Evolutionary conservation across 139 green algal genomes (phyloP), one percentile per base, ranked within the genome.

Genomic region (Eudorina sp.): DNA sequence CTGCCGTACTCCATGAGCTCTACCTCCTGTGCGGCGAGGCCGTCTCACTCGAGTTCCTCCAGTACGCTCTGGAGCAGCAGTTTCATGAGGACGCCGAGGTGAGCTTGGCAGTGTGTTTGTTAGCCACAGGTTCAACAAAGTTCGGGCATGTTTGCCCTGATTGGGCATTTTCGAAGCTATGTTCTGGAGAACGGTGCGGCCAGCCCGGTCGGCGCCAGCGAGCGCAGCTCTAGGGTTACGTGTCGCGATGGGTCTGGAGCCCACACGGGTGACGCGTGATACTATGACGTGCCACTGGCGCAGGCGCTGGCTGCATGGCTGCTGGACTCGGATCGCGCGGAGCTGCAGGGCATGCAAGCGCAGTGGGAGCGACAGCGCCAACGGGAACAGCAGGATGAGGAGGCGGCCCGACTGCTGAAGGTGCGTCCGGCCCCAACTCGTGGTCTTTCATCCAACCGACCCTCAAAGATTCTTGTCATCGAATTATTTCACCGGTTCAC

Each of bases 221-320:
- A 51, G 21, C 36, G 31, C 11, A 48, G 3, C n/a, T n/a, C n/a
- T n/a, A n/a, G n/a, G n/a, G n/a, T n/a, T n/a, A n/a, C n/a, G n/a
- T n/a, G n/a, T n/a, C n/a, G n/a, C n/a, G n/a, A n/a, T n/a, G n/a
- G n/a, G n/a, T n/a, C n/a, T n/a, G n/a, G n/a, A n/a, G n/a, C n/a
- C n/a, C n/a, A n/a, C n/a, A n/a, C n/a, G n/a, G n/a, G n/a, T n/a
- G n/a, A n/a, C n/a, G n/a, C n/a, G 66, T 29, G 7, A 46, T 48
- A 21, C 34, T 21, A 51, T 4, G 34, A 18, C 14, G 25, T 8
- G 36, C 5, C n/a, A 14, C 64, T 48, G n/a, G 4, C 19, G 48
- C 31, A 92, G 84, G 89, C 84, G n/a, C 34, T 83, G 18, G 89
- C 89, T 0, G 55, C 75, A 9, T 92, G 70, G 69, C 58, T 92